A percentile compares a stretch with the other conserved stretches of the same genome.
Conservation (phyloP, 73 alveolate genomes). For the Paramecium biaurelia region DNA sequence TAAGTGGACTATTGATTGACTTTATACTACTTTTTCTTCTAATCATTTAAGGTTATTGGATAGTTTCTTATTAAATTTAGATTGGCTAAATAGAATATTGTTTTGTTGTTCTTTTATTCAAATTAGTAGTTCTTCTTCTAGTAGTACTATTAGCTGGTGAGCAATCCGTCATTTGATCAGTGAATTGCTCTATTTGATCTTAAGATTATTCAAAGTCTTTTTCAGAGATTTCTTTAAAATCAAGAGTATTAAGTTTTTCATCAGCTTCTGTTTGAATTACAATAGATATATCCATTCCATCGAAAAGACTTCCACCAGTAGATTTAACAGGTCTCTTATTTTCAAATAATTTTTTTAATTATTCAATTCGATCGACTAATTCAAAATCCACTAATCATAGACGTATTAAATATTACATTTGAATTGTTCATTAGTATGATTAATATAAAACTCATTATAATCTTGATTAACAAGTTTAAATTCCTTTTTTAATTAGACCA, state of each 20-base stretch:
- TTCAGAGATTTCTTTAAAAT: background rate
- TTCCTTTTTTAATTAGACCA: background rate
- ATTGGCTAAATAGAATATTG: background rate
- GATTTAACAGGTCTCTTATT: background rate
- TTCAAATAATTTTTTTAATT: background rate
- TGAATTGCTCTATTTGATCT: background rate
- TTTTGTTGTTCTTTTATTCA: background rate
- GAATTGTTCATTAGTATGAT: background rate
- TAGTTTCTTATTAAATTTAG: background rate
- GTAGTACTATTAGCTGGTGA: background rate
- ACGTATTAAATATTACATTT: background rate
- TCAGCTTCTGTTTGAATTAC: background rate
- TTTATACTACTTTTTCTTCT: slow-evolving; percentile 19
- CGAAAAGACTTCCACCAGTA: background rate
- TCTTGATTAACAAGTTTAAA: slow-evolving; percentile 30
- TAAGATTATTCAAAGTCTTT: background rate
- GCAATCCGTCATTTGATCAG: slow-evolving; percentile 6
- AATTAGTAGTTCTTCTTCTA: background rate
- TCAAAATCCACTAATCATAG: slow-evolving; percentile 6
- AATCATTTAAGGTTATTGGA: background rate
- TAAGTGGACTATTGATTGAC: background rate
- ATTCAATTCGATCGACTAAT: background rate
- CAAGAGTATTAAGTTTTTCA: background rate
- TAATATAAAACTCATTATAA: slow-evolving; percentile 26
- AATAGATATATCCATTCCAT: background rate